Conservation (phyloP, 441 rosid species). For the Populus tomentosa region DNA sequence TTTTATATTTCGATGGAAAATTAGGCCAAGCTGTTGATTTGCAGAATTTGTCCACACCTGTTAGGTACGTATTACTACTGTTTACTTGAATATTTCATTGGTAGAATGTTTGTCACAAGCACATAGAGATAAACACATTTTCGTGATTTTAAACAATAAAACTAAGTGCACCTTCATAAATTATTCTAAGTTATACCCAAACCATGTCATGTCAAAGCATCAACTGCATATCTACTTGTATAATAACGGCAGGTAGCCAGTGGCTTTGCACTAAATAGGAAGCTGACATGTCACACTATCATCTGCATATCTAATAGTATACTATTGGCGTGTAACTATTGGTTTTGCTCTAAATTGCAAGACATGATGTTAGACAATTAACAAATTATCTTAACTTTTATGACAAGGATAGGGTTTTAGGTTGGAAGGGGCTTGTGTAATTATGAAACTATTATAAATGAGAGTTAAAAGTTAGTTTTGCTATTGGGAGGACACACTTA, state of each 20-base stretch:
- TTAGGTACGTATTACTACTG: too few species aligned
- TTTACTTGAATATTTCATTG: too few species aligned
- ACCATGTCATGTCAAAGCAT: neutral
- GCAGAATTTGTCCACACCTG: neutral
- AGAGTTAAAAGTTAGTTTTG: neutral
- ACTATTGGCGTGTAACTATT: neutral
- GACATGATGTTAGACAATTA: neutral
- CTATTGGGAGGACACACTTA: neutral
- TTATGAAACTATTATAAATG: neutral
- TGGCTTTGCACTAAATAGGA: neutral
- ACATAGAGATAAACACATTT: neutral
- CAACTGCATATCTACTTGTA: neutral
- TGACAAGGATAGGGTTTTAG: too few species aligned
- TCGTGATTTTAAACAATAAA: too few species aligned
- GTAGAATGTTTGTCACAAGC: neutral
- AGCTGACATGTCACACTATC: neutral
- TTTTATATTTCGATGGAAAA: neutral
- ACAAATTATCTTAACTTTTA: too few species aligned
- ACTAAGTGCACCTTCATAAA: neutral
- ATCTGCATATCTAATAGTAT: neutral
- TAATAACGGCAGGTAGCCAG: neutral
- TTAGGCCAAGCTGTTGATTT: neutral
- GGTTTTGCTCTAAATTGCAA: neutral
- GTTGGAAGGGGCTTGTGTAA: neutral
- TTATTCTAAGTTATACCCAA: neutral